Base-by-base conservation (phyloP, 1,284 basidiomycete species). In the Lignosus rhinocerotis region DNA sequence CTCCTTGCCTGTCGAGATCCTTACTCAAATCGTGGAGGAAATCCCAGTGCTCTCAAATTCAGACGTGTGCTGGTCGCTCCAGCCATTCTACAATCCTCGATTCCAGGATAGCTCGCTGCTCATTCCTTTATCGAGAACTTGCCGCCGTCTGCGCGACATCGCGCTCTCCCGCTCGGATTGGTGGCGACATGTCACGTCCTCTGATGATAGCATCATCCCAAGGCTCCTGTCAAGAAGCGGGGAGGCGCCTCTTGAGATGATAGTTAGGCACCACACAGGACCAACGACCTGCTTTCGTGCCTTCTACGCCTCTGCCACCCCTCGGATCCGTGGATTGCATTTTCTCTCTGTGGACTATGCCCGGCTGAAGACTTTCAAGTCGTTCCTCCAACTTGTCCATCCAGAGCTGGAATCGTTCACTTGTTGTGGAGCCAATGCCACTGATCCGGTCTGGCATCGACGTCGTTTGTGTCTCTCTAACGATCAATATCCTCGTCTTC, bases 121-220 rank as follows among this genome's bases (percentile, higher is more conserved):
- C 5, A 19, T 59, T 17, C 53, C 49, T 11, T 6, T 59, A 8
- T 55, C 58, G 11, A 48, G 44, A 25, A 55, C 53, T 3, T 59
- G 58, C 42, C 31, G 45, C 25, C 44, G 50, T 16, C 36, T 59
- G 11, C 58, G 58, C 8, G 16, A 51, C 11, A 36, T 59, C 32
- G 36, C 49, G 1, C 39, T 55, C 3, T 50, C 44, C 1, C 46
- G 42, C 14, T 34, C 50, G 16, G 17, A 33, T 5, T 42, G 53
- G 44, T 59, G 58, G 58, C 47, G 49, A 2, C 39, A 45, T 6
- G 34, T 59, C n/a, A 38, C 49, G 1, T 19, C 49, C 16, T 25
- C 2, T 14, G n/a, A 33, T 25, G 44, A 51, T 14, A n/a, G 14
- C 17, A 6, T 21, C 8, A 21, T 32, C 25, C 44, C 25, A 9